Conservation (phyloP, 23 red algal genomes). For the Gracilaria gracilis region DNA sequence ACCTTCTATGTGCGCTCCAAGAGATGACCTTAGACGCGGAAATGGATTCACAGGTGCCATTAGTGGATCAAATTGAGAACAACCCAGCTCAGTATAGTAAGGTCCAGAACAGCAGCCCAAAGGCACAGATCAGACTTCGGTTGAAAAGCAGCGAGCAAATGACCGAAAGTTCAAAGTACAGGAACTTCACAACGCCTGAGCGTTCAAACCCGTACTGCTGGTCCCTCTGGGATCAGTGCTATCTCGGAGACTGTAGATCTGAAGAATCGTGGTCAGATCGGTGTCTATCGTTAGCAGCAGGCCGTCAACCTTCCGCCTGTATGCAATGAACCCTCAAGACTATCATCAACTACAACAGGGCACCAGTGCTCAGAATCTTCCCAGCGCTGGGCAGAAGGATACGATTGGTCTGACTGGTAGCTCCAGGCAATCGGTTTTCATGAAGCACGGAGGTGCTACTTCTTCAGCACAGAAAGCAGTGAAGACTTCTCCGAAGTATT, state of each 20-base stretch:
- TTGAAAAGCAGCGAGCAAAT: neutral
- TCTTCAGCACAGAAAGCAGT: neutral
- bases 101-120: neutral
- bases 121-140: neutral
- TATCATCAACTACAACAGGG: neutral
- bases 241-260: slow-evolving; percentile 9
- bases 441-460: neutral
- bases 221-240: neutral
- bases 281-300: neutral
- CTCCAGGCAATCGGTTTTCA: neutral
- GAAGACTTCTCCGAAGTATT: neutral
- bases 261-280: neutral
- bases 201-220: neutral
- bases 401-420: neutral
- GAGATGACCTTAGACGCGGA: neutral
- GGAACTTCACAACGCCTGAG: neutral
- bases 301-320: slow-evolving; percentile 11
- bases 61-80: neutral
- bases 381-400: neutral
- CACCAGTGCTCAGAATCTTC: neutral
- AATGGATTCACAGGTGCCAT: neutral
- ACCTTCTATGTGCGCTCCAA: slow-evolving; percentile 36
- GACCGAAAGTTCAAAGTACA: neutral
- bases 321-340: neutral
- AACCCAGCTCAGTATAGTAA: neutral